Evolutionary conservation across 1,284 basidiomycete species (phyloP).

Genomic region (Cryptococcus sp.): DNA sequence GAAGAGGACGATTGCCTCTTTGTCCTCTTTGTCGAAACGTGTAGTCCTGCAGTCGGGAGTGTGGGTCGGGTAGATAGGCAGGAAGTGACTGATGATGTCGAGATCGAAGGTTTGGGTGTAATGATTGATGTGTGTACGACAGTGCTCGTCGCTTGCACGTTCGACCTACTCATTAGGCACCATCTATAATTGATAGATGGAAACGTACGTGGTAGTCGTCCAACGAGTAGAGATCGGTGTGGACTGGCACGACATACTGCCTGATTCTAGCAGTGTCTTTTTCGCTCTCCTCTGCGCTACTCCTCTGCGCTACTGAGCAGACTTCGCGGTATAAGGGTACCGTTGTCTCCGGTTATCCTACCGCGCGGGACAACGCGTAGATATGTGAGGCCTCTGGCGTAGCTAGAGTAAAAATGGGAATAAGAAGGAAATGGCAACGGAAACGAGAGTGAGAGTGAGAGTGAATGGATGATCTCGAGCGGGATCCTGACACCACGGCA

Average conservation of each 20-base stretch:
- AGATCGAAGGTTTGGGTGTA: constrained; percentile 5
- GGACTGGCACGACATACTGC: constrained; percentile 8
- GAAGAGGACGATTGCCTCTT: neutral
- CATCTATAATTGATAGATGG: neutral
- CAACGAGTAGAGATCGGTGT: constrained; percentile 17
- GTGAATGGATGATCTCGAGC: neutral
- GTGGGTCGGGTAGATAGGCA: neutral
- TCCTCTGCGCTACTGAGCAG: too few species aligned
- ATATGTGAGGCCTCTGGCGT: too few species aligned
- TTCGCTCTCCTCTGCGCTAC: too few species aligned
- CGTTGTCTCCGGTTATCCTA: too few species aligned
- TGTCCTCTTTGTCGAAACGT: too few species aligned
- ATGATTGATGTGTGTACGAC: constrained; percentile 5
- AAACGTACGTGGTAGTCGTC: constrained; percentile 17
- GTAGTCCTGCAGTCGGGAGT: neutral
- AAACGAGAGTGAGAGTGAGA: neutral
- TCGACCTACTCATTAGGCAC: neutral
- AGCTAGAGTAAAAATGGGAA: too few species aligned
- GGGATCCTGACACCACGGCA: too few species aligned
- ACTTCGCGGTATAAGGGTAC: too few species aligned
- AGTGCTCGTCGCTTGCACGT: constrained; percentile 8
- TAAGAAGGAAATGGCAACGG: neutral
- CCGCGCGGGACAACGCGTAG: too few species aligned
- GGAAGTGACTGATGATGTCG: neutral
- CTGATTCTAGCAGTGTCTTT: neutral